Evolutionary conservation across 192 early-diverging fungal species (phyloP), one percentile per base, ranked within the genome.

Genomic region (Coemansia sp.): DNA sequence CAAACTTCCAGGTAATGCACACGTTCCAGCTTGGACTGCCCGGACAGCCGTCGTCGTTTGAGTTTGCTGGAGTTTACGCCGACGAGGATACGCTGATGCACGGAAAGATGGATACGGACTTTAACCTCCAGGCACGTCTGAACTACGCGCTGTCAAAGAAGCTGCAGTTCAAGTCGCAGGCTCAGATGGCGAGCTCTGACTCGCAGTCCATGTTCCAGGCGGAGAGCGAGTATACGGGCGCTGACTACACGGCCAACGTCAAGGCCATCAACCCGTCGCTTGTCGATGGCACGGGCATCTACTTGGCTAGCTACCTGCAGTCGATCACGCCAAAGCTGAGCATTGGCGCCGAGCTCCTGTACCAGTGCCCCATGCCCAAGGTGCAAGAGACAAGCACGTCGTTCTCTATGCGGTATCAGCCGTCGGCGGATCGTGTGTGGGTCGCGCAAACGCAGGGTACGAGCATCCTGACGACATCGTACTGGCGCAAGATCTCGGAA

Each of bases 201-300:
- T 91, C 91, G 63, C 93, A 98, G 70, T 94, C 92, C 53, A 95
- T 96, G 93, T 68, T 98, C 31, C 91, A 95, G 78, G 67, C 94
- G 27, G 98, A 99, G 76, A 91, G 93, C 77, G 98, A 99, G 73
- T 92, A 95, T 82, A 88, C 89, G 50, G 97, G 96, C 43, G 72
- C 87, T 13, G 96, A 98, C 81, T 97, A 88, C 78, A 89, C 95
- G 57, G 61, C 92, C 72, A 97, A 93, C 79, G 62, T 94, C 78
- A 99, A 98, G 87, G 94, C 92, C 49, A 90, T 98, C 83, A 98
- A 99, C 89, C 93, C 97, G 38, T 96, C 95, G 64, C 92, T 91
- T 4, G 73, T 94, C 10, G 96, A 98, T 68, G 81, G 85, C 63
- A 98, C 96, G 16, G 98, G 98, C 50, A 91, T 97, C 60, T 97